Evolutionary conservation across 108 stramenopile species (phyloP).

Genomic region (Thalassiosira profunda): DNA sequence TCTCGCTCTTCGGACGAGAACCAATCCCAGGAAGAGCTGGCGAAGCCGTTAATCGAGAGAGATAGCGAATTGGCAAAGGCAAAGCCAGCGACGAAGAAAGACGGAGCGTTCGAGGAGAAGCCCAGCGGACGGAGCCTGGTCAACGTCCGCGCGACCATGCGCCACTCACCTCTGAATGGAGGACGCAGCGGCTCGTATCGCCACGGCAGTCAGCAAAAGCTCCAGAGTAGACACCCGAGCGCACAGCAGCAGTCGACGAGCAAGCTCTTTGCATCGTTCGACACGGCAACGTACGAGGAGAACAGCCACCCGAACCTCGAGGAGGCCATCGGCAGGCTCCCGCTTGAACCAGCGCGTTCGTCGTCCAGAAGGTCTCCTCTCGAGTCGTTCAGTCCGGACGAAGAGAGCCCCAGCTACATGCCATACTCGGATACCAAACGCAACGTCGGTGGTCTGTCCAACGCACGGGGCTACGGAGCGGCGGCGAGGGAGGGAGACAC

Average conservation of each 20-base stretch:
- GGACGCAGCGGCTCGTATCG: neutral
- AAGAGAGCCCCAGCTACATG: too few species aligned
- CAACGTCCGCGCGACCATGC: constrained; percentile 21
- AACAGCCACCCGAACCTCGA: constrained; percentile 18
- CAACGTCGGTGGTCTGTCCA: too few species aligned
- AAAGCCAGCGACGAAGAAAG: too few species aligned
- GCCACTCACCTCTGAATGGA: constrained; percentile 9
- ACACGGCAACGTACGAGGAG: constrained; percentile 3
- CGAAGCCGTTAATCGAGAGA: neutral
- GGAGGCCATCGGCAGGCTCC: constrained; percentile 8
- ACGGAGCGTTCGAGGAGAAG: constrained; percentile 3
- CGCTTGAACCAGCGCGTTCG: neutral
- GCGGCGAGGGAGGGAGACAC: too few species aligned
- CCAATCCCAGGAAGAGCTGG: too few species aligned
- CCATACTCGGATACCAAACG: too few species aligned
- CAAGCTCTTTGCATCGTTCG: neutral
- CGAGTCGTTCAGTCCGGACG: neutral
- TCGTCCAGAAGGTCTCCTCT: neutral
- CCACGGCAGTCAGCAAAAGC: neutral
- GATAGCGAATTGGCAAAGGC: too few species aligned
- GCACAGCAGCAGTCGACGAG: neutral
- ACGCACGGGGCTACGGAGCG: too few species aligned
- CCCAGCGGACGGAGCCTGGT: neutral
- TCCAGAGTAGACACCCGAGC: neutral
- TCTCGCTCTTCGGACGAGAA: constrained; percentile 10